Evolutionary conservation across 352 stramenopile genomes (phyloP).

Genomic region (Thraustochytrium sp.): DNA sequence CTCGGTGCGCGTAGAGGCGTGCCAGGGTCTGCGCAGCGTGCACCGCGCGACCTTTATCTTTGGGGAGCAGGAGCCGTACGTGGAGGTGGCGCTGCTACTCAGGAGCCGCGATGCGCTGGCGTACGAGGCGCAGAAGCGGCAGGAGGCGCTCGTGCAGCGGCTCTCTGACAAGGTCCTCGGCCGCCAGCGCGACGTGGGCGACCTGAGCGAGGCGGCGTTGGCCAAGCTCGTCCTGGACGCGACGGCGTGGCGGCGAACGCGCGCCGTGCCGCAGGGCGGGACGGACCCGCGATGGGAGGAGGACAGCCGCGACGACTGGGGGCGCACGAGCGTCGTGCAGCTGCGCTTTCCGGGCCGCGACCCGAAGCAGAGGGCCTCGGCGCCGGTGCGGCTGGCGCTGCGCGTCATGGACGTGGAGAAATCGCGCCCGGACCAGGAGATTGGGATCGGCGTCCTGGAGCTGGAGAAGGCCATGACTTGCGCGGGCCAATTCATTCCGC

Average conservation of each 20-base stretch:
- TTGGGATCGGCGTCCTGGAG: not conserved
- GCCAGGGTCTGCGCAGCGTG: not conserved
- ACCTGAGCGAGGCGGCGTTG: not conserved
- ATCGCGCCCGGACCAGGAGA: not conserved
- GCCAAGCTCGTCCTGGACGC: not conserved
- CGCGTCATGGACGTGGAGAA: not conserved
- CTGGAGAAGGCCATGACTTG: not conserved
- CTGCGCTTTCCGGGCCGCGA: not conserved
- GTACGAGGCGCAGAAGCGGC: not conserved
- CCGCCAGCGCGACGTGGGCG: not conserved
- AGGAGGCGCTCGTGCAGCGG: not conserved
- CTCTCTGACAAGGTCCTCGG: not conserved
- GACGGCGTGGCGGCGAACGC: not conserved
- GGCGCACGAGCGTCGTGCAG: not conserved
- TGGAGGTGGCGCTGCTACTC: not conserved
- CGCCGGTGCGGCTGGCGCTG: not conserved
- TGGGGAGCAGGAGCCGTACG: conserved; percentile 4
- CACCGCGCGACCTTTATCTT: not conserved
- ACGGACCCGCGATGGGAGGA: not conserved
- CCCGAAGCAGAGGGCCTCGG: not conserved
- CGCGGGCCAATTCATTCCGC: too few relatives aligned
- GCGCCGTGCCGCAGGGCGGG: not conserved
- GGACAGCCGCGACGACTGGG: not conserved
- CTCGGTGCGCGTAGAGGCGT: not conserved
- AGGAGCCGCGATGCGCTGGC: not conserved